phyloP scores from a whole-genome alignment of 2,329 filamentous ascomycete genomes.

The Colletotrichum sansevieriae region DNA sequence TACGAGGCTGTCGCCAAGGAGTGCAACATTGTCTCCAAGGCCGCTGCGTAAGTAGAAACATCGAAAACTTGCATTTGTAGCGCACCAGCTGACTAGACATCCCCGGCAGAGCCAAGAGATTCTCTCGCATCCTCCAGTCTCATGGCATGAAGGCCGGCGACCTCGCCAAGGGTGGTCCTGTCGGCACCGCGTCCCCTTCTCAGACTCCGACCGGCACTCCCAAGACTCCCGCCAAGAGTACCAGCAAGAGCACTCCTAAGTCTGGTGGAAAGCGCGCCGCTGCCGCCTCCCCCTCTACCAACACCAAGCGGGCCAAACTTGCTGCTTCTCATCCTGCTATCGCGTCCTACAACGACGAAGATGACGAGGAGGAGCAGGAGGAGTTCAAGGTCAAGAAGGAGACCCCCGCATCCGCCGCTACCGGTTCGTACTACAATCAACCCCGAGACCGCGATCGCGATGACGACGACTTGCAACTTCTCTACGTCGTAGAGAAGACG shows the following conservation, averaged over 20 bases:
- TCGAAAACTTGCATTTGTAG: neutral
- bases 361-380: conserved; percentile 25
- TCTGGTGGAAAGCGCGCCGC: conserved; percentile 31
- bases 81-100: neutral
- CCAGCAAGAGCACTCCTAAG: conserved; percentile 41
- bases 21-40: conserved; percentile 73
- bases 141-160: conserved; percentile 58
- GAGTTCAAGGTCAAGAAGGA: conserved; percentile 34
- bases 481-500: conserved; percentile 38
- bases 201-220: conserved; percentile 36
- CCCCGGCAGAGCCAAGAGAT: conserved; percentile 71
- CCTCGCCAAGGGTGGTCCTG: conserved; percentile 38
- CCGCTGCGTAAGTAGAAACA: conserved; percentile 73
- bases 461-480: conserved; percentile 40
- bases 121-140: conserved; percentile 74
- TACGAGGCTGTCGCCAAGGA: conserved; percentile 75
- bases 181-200: conserved; percentile 29
- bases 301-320: conserved; percentile 36
- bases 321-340: conserved; percentile 33
- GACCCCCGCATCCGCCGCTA: neutral
- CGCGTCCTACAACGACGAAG: conserved; percentile 28
- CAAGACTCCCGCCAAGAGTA: conserved; percentile 43
- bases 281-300: conserved; percentile 18
- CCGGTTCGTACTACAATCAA: conserved; percentile 34
- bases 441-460: conserved; percentile 35